Base-by-base conservation (phyloP, 768 basidiomycete genomes). In the Podaxis sp. region DNA sequence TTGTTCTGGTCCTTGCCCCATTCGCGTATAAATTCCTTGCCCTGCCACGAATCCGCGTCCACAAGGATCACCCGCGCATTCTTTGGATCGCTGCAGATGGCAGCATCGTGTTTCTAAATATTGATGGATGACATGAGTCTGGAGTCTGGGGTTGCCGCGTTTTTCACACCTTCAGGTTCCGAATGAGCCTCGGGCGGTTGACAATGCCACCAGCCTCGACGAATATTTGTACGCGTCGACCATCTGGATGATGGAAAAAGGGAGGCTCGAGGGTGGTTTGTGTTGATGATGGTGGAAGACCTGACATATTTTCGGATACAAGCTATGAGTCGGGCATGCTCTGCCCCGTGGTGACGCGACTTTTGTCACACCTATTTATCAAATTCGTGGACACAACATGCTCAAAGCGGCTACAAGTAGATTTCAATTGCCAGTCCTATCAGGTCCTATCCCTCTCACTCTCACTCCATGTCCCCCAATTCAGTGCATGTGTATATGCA, bases 51-150 rank as follows among this genome's bases (percentile, higher is more conserved):
- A 17, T 74, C 72, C 1, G 82, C 71, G 65, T 89, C 83, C 6
- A 91, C 85, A 4, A 91, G 74, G 50, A 90, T 83, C 26, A 90
- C 75, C 20, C 79, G 73, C 0, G 89, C 83, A 55, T 81, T 76
- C 51, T 76, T 80, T 8, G 84, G 80, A 62, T 83, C 80, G 56
- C 75, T 78, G 62, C 77, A 78, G 51, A 87, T 81, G 17, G 72
- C 61, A 3, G 85, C 89, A 36, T 88, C 88, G 13, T 81, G 75
- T 71, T 75, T 79, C 88, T 89, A 65, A 36, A 60, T 37, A 26
- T 26, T 55, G 44, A 54, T 46, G 38, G 28, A 33, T 50, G 24
- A 63, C 60, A 58, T 66, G 49, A 60, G 11, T 38, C 41, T 33
- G 51, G 44, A 52, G 15, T n/a, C 15, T 51, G 41, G 41, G 28